Percentiles rank a stretch among this genome's conserved stretches.
phyloP scores from a whole-genome alignment of 352 stramenopile genomes.

The Phytophthora pluvialis region DNA sequence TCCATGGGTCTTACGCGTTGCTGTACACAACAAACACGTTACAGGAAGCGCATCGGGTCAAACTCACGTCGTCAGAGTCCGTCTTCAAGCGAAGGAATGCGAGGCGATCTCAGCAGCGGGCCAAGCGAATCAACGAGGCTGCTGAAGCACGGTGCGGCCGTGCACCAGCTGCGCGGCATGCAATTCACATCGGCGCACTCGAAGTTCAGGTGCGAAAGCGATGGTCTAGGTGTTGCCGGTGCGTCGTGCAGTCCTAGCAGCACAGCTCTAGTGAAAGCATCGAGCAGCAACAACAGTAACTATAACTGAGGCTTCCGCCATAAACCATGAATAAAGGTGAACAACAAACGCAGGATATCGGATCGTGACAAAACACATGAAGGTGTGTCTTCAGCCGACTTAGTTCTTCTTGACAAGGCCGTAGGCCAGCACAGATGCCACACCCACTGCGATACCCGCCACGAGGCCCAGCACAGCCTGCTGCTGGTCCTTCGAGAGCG shows the following conservation, averaged over 20 bases:
- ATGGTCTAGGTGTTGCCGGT: conserved; percentile 47
- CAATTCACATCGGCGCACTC: conserved; percentile 27
- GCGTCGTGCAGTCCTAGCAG: conserved; percentile 44
- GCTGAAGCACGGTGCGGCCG: conserved; percentile 52
- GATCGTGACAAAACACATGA: conserved; percentile 18
- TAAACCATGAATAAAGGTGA: conserved; percentile 19
- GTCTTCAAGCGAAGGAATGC: conserved; percentile 9
- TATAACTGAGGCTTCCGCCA: conserved; percentile 21
- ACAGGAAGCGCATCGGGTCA: conserved; percentile 40
- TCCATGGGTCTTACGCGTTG: background rate
- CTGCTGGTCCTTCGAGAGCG: conserved; percentile 43
- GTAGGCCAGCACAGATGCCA: conserved; percentile 41
- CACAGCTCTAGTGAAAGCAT: conserved; percentile 41
- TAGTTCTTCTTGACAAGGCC: conserved; percentile 63
- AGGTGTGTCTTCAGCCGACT: conserved; percentile 26
- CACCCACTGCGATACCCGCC: conserved; percentile 47
- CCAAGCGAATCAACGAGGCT: conserved; percentile 42
- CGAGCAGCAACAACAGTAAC: conserved; percentile 46
- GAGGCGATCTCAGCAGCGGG: conserved; percentile 8
- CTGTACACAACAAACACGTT: conserved; percentile 6
- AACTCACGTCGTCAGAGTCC: conserved; percentile 11
- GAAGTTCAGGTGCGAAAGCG: conserved; percentile 21
- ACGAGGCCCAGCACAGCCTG: conserved; percentile 39
- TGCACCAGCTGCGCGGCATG: conserved; percentile 58
- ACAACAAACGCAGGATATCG: background rate